Conservation (phyloP, 139 green algal genomes). For the Chlamydomonas applanata region DNA sequence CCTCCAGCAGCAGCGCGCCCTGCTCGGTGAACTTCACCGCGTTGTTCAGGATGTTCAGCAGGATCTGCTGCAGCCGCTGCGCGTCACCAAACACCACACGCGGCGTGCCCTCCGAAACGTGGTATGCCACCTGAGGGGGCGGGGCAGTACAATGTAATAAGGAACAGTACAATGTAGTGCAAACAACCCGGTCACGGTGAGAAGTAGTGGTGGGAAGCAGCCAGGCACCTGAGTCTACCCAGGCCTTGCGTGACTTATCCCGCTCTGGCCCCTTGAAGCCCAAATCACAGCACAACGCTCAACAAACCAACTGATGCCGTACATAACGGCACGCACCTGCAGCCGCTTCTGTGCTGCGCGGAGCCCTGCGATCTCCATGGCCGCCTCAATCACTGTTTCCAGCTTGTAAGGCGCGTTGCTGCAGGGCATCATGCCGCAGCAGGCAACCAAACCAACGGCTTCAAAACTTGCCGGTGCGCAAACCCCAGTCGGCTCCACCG, state of each 20-base stretch:
- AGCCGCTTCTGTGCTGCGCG: constrained; percentile 69
- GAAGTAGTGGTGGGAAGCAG: too few relatives aligned
- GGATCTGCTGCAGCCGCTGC: constrained; percentile 76
- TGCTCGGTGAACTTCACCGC: constrained; percentile 77
- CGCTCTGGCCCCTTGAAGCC: too few relatives aligned
- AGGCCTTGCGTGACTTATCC: too few relatives aligned
- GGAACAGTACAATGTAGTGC: too few relatives aligned
- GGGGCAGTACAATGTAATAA: not conserved
- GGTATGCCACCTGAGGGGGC: constrained; percentile 60
- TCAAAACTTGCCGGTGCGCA: too few relatives aligned
- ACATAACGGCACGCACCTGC: constrained; percentile 34
- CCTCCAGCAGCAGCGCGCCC: constrained; percentile 32
- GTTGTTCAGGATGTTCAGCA: constrained; percentile 89
- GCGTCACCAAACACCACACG: constrained; percentile 60
- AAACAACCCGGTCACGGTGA: too few relatives aligned
- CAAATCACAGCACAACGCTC: too few relatives aligned
- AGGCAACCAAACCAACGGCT: not conserved
- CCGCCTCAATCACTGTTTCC: constrained; percentile 74
- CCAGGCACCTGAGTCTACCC: too few relatives aligned
- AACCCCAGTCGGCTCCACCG: too few relatives aligned
- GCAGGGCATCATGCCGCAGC: not conserved
- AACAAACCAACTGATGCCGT: too few relatives aligned
- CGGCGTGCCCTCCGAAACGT: constrained; percentile 45
- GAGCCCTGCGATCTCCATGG: constrained; percentile 82
- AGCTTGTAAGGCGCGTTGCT: constrained; percentile 58